Base-by-base conservation (phyloP, 2,329 filamentous ascomycete genomes). In the Cladorrhinum sp. region DNA sequence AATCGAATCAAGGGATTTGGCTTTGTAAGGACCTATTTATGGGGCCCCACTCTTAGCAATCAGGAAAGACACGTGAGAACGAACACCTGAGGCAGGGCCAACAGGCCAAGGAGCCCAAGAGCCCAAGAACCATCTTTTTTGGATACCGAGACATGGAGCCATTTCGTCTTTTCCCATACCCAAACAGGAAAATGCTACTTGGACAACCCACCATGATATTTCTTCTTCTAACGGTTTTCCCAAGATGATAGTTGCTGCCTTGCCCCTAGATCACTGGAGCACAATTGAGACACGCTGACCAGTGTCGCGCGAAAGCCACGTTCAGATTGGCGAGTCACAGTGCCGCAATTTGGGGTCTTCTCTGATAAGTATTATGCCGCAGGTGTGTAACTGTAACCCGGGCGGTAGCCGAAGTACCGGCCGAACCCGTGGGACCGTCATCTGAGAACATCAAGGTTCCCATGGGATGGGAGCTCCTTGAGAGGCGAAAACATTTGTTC, bases 11-110 rank as follows among this genome's bases (percentile, higher is more conserved):
- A 16, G 2, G 28, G 9, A 18, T n/a, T 20, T 21, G 23, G 57
- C 49, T 59, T 59, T 53, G 57, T 59, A 39, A 59, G 49, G 33
- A 21, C 49, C 57, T 59, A 59, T 59, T 59, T 59, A 52, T 59
- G 57, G 57, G 57, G 30, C 36, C 39, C 49, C 30, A 28, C 50
- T 54, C 30, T 53, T 59, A 59, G 36, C 57, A 54, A 54, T 33
- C 50, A 55, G 12, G 42, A 21, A 18, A 46, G 36, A 21, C 42
- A 46, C 18, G 42, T 20, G 42, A 46, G 42, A 46, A 46, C 5
- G 16, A 9, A 21, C 20, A 60, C 23, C 23, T 28, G 23, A 33
- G 51, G 26, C 51, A 33, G 9, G 51, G 26, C 23, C 14, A 54
- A 4, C 18, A 16, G 42, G 42, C 42, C 42, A 46, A 46, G 42